Conservation (phyloP, 2,329 filamentous ascomycete genomes). For the Colletotrichum euphorbiae region DNA sequence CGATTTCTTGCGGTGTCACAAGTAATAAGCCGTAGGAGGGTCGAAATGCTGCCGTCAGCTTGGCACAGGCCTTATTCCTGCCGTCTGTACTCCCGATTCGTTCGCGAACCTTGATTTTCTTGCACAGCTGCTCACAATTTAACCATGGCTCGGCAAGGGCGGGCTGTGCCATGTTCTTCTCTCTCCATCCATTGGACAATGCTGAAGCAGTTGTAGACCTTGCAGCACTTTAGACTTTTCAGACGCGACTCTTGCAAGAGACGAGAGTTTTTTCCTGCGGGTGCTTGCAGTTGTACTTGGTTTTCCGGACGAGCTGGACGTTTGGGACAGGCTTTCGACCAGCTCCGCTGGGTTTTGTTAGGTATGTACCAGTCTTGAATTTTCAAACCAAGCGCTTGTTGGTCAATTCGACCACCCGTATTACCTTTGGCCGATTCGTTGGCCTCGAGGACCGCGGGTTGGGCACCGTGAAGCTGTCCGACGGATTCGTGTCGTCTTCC, state of each 20-base stretch:
- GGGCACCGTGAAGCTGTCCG: background rate
- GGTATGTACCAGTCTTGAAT: background rate
- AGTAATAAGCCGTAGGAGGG: constrained; percentile 20
- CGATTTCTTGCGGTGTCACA: constrained; percentile 29
- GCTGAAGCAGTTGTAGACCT: background rate
- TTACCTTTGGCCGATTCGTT: background rate
- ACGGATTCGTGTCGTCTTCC: background rate
- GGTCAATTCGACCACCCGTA: background rate
- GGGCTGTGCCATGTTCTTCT: constrained; percentile 10
- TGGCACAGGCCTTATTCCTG: constrained; percentile 36
- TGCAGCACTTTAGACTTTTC: constrained; percentile 8
- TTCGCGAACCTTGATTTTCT: background rate
- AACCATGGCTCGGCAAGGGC: background rate
- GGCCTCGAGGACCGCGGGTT: constrained; percentile 7
- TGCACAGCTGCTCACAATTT: background rate
- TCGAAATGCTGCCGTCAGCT: constrained; percentile 32
- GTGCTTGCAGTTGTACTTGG: constrained; percentile 10
- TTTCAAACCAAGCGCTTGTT: background rate
- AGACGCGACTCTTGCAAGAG: constrained; percentile 11
- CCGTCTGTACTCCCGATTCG: constrained; percentile 19
- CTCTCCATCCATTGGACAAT: background rate
- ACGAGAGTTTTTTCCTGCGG: constrained; percentile 16
- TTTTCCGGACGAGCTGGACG: background rate
- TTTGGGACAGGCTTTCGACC: background rate
- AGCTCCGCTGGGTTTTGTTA: background rate